Evolutionary conservation across 176 grass and related monocot species (phyloP), one percentile per base, ranked within the genome.

Genomic region (Avena atlantica): DNA sequence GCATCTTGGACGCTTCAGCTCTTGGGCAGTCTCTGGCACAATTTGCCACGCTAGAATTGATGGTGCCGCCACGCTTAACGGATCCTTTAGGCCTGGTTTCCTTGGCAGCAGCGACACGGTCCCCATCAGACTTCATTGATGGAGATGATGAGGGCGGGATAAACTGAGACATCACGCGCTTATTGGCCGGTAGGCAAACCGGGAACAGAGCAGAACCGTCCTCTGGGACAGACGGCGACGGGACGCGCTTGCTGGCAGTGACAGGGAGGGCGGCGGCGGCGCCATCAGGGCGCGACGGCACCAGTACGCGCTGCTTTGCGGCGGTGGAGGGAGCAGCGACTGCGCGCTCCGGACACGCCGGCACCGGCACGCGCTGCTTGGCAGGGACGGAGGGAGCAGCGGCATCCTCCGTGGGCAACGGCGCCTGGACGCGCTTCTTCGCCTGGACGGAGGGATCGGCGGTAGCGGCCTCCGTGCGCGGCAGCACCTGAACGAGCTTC

Each of bases 311-410:
- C 73, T 85, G 88, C n/a, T 88, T 86, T 47, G 15, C 48, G 0
- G 77, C 55, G 37, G 84, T 48, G 75, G 74, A 16, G 78, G 52
- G 7, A 42, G 48, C 50, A 85, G 55, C 21, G 3, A 16, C 55
- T 0, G 31, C 12, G 6, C 17, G 12, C 9, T 16, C 11, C 58
- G n/a, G 69, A 5, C 45, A 17, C 37, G 51, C 19, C 9, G 70
- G 45, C n/a, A 85, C 53, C 9, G 48, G 56, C 62, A 40, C 7
- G 8, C 61, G 70, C 71, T 88, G 85, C 45, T 90, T 92, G 27
- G 68, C 56, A 8, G 61, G 64, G 15, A 85, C 6, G 27, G 19
- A 17, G 23, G 50, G 12, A 51, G 72, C n/a, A 29, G 48, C 23
- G 72, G 69, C 69, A 19, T 21, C 9, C 37, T 72, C 69, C 37